phyloP scores from a whole-genome alignment of 2,329 filamentous ascomycete genomes.

The Boeremia lycopersici region DNA sequence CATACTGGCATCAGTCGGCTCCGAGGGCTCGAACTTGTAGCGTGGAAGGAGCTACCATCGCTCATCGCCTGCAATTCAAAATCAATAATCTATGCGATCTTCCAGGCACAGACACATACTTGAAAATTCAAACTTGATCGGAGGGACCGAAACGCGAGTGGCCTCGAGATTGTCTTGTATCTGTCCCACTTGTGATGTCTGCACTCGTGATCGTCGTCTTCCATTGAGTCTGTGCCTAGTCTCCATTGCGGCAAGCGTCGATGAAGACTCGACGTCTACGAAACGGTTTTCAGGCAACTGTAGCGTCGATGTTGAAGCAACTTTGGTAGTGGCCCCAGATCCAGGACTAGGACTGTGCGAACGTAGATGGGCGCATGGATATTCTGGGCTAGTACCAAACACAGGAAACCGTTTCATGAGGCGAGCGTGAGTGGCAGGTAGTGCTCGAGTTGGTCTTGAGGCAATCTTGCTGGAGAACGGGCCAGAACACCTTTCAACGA shows the following conservation, averaged over 20 bases:
- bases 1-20: background rate
- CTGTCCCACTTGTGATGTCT: background rate
- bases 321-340: background rate
- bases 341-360: background rate
- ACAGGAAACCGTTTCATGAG: background rate
- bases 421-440: background rate
- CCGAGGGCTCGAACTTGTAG: background rate
- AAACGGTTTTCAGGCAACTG: background rate
- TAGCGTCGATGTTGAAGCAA: background rate
- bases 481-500: background rate
- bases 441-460: background rate
- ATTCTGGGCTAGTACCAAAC: background rate
- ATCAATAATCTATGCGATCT: background rate
- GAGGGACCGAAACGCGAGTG: no score
- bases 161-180: background rate
- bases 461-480: background rate
- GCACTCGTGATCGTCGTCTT: background rate
- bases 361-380: background rate
- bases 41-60: slow-evolving; percentile 11
- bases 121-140: background rate
- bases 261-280: background rate
- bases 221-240: background rate
- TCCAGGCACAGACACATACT: background rate
- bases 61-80: background rate
- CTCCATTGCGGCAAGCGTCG: background rate